These are phyloP conservation scores for Globisporangium spiculum DNA, from an alignment of 352 stramenopile species.

Conservation along the genomic window DNA sequence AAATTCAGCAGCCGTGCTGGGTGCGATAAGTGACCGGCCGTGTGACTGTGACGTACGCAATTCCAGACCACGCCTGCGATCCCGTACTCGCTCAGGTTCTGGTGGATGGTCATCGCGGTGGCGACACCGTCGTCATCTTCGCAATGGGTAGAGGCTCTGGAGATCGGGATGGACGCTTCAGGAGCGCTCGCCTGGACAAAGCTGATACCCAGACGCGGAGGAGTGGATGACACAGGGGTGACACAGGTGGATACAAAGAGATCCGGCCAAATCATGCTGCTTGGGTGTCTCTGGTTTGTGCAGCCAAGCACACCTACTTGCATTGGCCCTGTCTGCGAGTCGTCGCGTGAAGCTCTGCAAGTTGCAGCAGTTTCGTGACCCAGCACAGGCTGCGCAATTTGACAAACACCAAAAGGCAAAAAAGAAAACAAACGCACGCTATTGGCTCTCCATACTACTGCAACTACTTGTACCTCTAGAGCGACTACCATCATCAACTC, in stretches of 20 bases:
- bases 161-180: constrained; percentile 27
- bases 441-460: constrained; percentile 19
- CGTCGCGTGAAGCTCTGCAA: neutral
- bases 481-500: neutral
- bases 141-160: neutral
- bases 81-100: constrained; percentile 44
- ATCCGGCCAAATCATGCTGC: constrained; percentile 23
- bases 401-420: neutral
- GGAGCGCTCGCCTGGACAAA: constrained; percentile 55
- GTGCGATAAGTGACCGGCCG: neutral
- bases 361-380: neutral
- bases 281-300: neutral
- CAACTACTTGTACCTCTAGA: constrained; percentile 1
- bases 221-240: neutral
- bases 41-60: constrained; percentile 34
- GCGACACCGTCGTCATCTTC: neutral
- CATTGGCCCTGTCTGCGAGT: neutral
- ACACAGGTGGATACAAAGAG: constrained; percentile 26
- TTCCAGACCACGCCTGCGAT: constrained; percentile 78
- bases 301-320: neutral
- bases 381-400: neutral
- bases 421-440: constrained; percentile 5
- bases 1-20: constrained; percentile 3
- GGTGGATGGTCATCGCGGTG: constrained; percentile 27
- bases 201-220: constrained; percentile 48